These are phyloP conservation scores for Cladophialophora yegresii DNA, from an alignment of 2,329 filamentous ascomycete genomes.

Conservation along the genomic window DNA sequence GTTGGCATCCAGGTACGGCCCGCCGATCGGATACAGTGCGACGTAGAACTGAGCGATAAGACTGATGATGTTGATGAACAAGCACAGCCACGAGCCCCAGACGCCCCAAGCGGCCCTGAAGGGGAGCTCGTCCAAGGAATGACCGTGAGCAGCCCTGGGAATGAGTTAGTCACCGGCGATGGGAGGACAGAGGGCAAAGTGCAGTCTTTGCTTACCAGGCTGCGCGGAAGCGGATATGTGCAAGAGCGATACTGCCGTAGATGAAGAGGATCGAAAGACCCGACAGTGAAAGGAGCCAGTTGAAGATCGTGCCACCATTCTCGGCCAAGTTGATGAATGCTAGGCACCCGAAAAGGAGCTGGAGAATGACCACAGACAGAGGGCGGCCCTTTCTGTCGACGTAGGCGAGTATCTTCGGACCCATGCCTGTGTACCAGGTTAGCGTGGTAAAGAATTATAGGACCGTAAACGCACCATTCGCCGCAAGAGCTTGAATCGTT, in stretches of 20 bases:
- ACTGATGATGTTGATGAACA: constrained; percentile 73
- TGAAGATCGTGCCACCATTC: constrained; percentile 59
- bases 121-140: constrained; percentile 71
- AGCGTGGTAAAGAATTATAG: background rate
- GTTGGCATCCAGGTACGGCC: constrained; percentile 32
- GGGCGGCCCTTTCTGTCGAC: constrained; percentile 81
- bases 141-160: constrained; percentile 58
- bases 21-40: constrained; percentile 71
- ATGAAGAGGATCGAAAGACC: constrained; percentile 74
- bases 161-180: constrained; percentile 12
- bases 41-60: constrained; percentile 87
- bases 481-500: constrained; percentile 80
- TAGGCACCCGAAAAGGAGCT: constrained; percentile 70
- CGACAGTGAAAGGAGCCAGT: constrained; percentile 77
- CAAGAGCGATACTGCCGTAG: constrained; percentile 52
- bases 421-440: constrained; percentile 58
- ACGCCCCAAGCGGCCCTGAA: constrained; percentile 80
- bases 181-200: constrained; percentile 1
- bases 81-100: constrained; percentile 75
- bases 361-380: constrained; percentile 68
- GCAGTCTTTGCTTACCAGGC: constrained; percentile 57
- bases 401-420: constrained; percentile 74
- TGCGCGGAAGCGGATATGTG: constrained; percentile 82
- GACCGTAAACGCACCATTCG: constrained; percentile 21
- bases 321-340: constrained; percentile 68